Percentiles rank a stretch among this genome's conserved stretches.
Conservation (phyloP, 176 grass and related monocot genomes). For the Oropetium thomaeum region DNA sequence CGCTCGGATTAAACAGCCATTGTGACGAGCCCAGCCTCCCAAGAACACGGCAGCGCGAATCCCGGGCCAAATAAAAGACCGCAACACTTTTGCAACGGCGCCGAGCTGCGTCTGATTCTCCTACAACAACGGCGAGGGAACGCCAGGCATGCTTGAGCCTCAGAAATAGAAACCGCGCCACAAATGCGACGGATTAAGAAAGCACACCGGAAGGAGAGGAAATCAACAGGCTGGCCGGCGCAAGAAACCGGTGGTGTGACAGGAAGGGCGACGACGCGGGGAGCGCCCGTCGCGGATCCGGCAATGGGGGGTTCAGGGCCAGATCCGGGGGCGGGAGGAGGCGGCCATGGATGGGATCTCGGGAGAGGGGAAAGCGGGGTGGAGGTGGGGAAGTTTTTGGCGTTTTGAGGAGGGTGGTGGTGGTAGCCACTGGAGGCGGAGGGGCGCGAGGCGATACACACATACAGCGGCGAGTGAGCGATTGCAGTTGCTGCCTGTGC, state of each 20-base stretch:
- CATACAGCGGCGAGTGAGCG: conserved; percentile 25
- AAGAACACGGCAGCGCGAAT: conserved; percentile 20
- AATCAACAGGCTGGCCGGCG: neutral
- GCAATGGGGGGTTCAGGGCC: conserved; percentile 46
- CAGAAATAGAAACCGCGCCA: neutral
- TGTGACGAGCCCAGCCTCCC: neutral
- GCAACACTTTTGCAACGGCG: conserved; percentile 20
- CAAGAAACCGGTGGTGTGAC: neutral
- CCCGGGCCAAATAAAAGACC: conserved; percentile 4
- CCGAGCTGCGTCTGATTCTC: conserved; percentile 16
- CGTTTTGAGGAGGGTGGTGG: conserved; percentile 27
- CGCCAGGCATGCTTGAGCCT: neutral
- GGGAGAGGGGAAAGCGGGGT: conserved; percentile 24
- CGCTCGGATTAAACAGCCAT: conserved; percentile 30
- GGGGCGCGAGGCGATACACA: neutral
- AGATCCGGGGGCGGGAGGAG: conserved; percentile 49
- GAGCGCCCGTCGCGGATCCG: conserved; percentile 22
- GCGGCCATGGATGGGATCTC: conserved; percentile 58
- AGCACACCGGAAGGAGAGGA: neutral
- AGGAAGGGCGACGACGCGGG: neutral
- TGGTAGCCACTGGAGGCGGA: conserved; percentile 8
- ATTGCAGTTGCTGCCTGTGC: neutral
- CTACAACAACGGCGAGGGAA: neutral
- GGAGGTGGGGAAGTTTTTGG: conserved; percentile 36
- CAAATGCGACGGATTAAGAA: conserved; percentile 41